A percentile compares a stretch with the other conserved stretches of the same genome.
phyloP scores from a whole-genome alignment of 1,139 yeast genomes.

The Hansenula lynferdii region DNA sequence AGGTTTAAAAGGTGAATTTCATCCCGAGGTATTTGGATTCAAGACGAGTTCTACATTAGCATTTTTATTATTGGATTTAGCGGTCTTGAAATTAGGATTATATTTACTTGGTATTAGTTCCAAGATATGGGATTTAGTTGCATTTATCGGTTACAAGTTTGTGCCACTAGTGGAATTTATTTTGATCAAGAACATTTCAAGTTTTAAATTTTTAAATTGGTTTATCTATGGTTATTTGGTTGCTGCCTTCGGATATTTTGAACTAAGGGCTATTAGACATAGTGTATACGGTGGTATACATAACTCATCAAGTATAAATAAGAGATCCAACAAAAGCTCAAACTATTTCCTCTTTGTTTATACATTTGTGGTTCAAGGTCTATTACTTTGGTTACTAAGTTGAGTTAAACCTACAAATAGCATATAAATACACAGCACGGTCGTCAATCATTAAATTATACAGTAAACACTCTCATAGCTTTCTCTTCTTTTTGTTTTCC shows the following conservation, averaged over 20 bases:
- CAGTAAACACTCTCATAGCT: conserved; percentile 1
- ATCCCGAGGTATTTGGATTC: conserved; percentile 87
- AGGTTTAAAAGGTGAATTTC: conserved; percentile 87
- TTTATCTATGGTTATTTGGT: conserved; percentile 41
- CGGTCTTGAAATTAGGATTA: conserved; percentile 56
- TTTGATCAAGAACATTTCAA: conserved; percentile 27
- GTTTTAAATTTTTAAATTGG: conserved; percentile 34
- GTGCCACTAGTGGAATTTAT: conserved; percentile 65
- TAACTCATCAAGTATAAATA: conserved; percentile 48
- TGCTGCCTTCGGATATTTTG: conserved; percentile 57
- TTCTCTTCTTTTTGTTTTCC: conserved; percentile 17
- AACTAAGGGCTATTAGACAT: conserved; percentile 80
- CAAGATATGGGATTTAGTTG: conserved; percentile 74
- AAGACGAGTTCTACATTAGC: conserved; percentile 91
- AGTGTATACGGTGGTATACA: conserved; percentile 62
- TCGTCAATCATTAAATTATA: conserved; percentile 1
- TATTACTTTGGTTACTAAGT: conserved; percentile 50
- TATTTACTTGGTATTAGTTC: conserved; percentile 55
- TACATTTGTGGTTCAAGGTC: conserved; percentile 76
- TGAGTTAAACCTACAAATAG: conserved; percentile 7
- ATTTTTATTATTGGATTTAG: conserved; percentile 67
- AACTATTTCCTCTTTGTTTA: conserved; percentile 84
- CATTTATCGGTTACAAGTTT: conserved; percentile 93
- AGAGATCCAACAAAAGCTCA: conserved; percentile 73
- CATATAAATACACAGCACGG: background rate